phyloP scores from a whole-genome alignment of 371 early-diverging fungal species.

The Mucor indicus region DNA sequence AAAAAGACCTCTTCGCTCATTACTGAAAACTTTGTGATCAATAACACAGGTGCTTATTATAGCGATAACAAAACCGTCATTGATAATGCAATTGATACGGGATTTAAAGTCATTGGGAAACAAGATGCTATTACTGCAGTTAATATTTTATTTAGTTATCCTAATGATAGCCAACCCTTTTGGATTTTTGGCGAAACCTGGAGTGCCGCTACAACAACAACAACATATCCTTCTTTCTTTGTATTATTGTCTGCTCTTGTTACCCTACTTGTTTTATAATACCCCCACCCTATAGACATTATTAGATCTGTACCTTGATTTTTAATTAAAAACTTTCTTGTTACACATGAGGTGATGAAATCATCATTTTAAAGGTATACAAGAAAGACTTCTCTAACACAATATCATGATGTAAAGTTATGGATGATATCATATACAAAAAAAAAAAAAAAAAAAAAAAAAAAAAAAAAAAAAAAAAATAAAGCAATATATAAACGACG shows the following conservation, averaged over 20 bases:
- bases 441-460: too few relatives aligned
- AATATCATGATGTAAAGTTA: too few relatives aligned
- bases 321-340: too few relatives aligned
- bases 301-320: too few relatives aligned
- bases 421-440: too few relatives aligned
- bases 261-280: neutral
- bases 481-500: too few relatives aligned
- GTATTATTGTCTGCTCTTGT: neutral
- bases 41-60: slow-evolving; percentile 23
- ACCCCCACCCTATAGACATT: too few relatives aligned
- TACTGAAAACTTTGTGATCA: slow-evolving; percentile 29
- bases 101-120: slow-evolving; percentile 19
- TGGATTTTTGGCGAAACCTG: slow-evolving; percentile 25
- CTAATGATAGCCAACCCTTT: slow-evolving; percentile 18
- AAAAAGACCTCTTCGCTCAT: slow-evolving; percentile 25
- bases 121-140: slow-evolving; percentile 13
- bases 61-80: slow-evolving; percentile 39
- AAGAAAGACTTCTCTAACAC: too few relatives aligned
- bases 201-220: slow-evolving; percentile 2
- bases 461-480: too few relatives aligned
- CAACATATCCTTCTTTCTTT: too few relatives aligned
- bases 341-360: too few relatives aligned
- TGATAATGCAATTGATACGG: slow-evolving; percentile 33
- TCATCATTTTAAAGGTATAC: too few relatives aligned
- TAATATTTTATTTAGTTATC: slow-evolving; percentile 28